Base-by-base conservation (phyloP, 2,329 filamentous ascomycete genomes). In the Stagonosporopsis rhizophila region DNA sequence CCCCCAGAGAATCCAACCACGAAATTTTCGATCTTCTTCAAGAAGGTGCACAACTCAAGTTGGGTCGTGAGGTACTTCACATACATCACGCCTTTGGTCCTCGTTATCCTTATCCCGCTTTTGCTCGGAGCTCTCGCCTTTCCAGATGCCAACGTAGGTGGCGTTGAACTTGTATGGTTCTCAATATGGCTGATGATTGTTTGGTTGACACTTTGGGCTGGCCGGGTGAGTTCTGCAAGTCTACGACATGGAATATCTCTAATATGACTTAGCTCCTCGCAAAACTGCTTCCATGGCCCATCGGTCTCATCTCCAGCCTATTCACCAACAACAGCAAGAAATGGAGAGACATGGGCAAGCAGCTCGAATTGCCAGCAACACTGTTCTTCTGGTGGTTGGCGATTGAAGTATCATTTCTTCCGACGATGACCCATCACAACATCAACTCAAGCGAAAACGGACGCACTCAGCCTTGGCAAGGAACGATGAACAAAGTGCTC, bases 161-260 rank as follows among this genome's bases (percentile, higher is more conserved):
- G 89, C 19, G 92, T 96, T 0, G 71, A 86, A 60, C 79, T 97
- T 40, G 80, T 92, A 57, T 98, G 94, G 94, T 97, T 98, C 71
- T 90, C 90, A 27, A 92, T 97, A 60, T 98, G 94, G 94, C 83
- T 97, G 17, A 91, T 96, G 75, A 91, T 96, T 38, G 83, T 97
- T 23, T 98, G 94, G 94, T 82, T 94, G 60, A 92, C 92, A 0
- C 81, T 97, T 0, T 98, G 94, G 94, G 88, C 89, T 19, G 89
- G 85, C 50, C 77, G 86, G 68, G 79, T 82, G 71, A 69, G 76
- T 74, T 14, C 32, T 12, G 20, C 20, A 15, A 12, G 4, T n/a
- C n/a, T 15, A 1, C 6, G 37, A 19, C 53, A 30, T 28, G 58
- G 7, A 6, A 2, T 15, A 14, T 12, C 17, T 45, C 59, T 68